Evolutionary conservation across 1,284 basidiomycete genomes (phyloP).

Genomic region (Apiotrichum siamense): DNA sequence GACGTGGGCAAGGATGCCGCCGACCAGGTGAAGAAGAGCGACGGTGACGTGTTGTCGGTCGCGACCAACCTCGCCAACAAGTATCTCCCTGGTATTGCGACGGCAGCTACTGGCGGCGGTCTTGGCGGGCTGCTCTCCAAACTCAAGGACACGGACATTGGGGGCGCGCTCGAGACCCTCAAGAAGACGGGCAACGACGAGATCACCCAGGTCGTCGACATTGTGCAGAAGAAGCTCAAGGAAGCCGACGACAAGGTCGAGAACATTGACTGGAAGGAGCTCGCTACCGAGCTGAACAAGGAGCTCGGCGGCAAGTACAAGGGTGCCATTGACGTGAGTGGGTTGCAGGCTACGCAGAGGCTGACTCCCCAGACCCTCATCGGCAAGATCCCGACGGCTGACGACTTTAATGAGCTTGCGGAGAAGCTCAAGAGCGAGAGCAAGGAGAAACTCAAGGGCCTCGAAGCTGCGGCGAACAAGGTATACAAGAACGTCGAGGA

Average conservation of each 20-base stretch:
- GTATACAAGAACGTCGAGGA: conserved; percentile 38
- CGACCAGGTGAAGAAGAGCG: too few relatives aligned
- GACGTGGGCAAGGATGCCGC: conserved; percentile 1
- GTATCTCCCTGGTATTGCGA: conserved; percentile 30
- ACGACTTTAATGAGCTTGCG: conserved; percentile 35
- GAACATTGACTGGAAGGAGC: conserved; percentile 42
- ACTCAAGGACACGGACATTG: conserved; percentile 39
- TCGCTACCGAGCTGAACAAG: conserved; percentile 34
- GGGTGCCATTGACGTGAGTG: conserved; percentile 36
- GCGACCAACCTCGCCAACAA: conserved; percentile 24
- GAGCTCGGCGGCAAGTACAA: conserved; percentile 37
- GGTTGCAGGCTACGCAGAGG: not conserved
- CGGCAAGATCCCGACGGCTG: conserved; percentile 34
- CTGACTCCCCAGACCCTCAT: conserved; percentile 25
- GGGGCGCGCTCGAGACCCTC: conserved; percentile 35
- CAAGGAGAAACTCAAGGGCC: conserved; percentile 35
- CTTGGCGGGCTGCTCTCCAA: conserved; percentile 35
- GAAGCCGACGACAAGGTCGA: conserved; percentile 37
- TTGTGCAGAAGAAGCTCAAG: conserved; percentile 40
- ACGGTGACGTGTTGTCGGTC: not conserved
- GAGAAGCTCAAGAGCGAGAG: conserved; percentile 39
- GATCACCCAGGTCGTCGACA: conserved; percentile 36
- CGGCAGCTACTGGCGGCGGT: conserved; percentile 10
- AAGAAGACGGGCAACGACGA: conserved; percentile 44
- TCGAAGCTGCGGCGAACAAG: conserved; percentile 40